Conservation (phyloP, 148 eudicot species). For the Chenopodium berlandieri region DNA sequence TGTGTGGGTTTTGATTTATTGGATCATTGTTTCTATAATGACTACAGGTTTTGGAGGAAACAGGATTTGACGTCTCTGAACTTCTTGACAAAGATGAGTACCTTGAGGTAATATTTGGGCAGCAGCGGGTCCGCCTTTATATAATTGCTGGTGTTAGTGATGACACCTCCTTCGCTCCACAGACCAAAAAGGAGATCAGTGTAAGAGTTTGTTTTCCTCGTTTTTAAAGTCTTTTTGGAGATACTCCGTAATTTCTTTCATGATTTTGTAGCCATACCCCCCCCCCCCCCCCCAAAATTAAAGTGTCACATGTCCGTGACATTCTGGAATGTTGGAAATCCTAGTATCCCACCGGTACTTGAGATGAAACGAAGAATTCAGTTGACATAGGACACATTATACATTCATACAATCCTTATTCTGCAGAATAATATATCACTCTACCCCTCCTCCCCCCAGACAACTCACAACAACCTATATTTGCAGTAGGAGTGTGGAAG, state of each 20-base stretch:
- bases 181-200: conserved; percentile 93
- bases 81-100: conserved; percentile 79
- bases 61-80: conserved; percentile 89
- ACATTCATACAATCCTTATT: background rate
- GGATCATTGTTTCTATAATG: conserved; percentile 10
- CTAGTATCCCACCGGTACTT: background rate
- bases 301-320: background rate
- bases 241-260: background rate
- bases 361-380: background rate
- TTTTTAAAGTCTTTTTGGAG: background rate
- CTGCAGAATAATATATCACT: background rate
- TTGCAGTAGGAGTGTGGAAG: too few species aligned
- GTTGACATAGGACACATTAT: background rate
- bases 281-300: background rate
- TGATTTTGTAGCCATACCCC: conserved; percentile 2
- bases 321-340: background rate
- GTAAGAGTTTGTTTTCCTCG: conserved; percentile 42
- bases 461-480: too few species aligned
- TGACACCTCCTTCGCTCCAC: conserved; percentile 87
- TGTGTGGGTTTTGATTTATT: background rate
- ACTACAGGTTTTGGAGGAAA: conserved; percentile 93
- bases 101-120: conserved; percentile 87
- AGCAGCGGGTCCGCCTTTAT: conserved; percentile 93
- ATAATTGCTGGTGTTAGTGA: conserved; percentile 87
- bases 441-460: too few species aligned